Base-by-base conservation (phyloP, 2,329 filamentous ascomycete species). In the Xylariaceae sp. region DNA sequence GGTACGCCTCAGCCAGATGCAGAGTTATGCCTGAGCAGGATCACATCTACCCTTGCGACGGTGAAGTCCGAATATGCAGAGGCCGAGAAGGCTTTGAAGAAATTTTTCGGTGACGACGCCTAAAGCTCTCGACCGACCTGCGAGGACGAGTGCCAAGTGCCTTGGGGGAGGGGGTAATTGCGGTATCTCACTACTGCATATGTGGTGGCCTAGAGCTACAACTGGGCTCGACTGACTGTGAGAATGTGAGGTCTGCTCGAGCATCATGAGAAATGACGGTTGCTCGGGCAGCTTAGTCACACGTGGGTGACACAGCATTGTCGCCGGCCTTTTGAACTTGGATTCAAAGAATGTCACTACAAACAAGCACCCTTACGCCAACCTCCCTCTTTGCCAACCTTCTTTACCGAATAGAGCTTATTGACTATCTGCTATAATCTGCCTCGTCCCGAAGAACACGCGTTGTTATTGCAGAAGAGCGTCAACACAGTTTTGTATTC, bases 11-110 rank as follows among this genome's bases (percentile, higher is more conserved):
- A 87, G 58, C 67, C 70, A 2, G 79, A 94, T 54, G 71, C 82
- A 43, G 68, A 79, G 3, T 67, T 78, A 34, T 88, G 83, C 54
- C 70, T 96, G 24, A 64, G 74, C 46, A 78, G 77, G 45, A 86
- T 94, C 56, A 71, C 70, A 50, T 76, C 79, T 31, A 86, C 81
- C 6, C 73, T 97, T 47, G 67, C 69, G 32, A 69, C 75, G 31
- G 84, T 88, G 45, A 88, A 89, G 70, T 63, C 69, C 44, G 88
- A 94, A 56, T 95, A 88, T 62, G 61, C 70, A 32, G 81, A 85
- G 38, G 84, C 84, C 35, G 81, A 89, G 63, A 71, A 67, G 48
- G 71, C 78, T 43, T 74, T 98, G 57, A 75, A 70, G 59, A 67
- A 73, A 50, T 94, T 87, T 62, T 95, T 84, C 61, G 52, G 52